Base-by-base conservation (phyloP, 2,329 filamentous ascomycete species). In the Epichloe scottii region DNA sequence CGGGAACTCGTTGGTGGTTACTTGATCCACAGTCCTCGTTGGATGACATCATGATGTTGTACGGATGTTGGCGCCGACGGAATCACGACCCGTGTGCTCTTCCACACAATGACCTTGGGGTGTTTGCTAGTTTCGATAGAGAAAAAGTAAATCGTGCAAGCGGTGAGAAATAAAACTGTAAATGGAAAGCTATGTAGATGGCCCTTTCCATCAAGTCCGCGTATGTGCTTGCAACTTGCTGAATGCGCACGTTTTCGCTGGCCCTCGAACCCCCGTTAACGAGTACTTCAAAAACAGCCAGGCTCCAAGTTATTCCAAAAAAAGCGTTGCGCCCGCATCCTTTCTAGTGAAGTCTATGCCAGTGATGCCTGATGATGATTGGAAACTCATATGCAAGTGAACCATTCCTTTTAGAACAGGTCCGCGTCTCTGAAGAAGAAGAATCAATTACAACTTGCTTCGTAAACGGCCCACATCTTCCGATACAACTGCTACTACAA, bases 401-500 rank as follows among this genome's bases (percentile, higher is more conserved):
- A 21, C 41, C 41, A 10, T 12, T 44, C 4, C 17, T 33, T 44
- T n/a, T 10, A 33, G 15, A n/a, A 7, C 30, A 35, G 35, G n/a
- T 30, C n/a, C 15, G 17, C 7, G 8, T 30, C n/a, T 30, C 15
- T 30, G 5, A 30, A 44, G 6, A 33, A 15, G 23, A 12, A 8
- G 3, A 12, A 12, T 33, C 50, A 34, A 34, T 62, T 52, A 69
- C 50, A 69, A 55, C 56, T 69, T 69, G 62, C 65, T 66, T 53
- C 59, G 64, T 30, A 55, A 43, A 30, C 48, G 54, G 3, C 54
- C 50, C 17, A 52, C 46, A 17, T 83, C 79, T 58, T 90, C 84
- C 8, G 87, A 81, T 1, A 87, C 88, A 33, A 95, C 73, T 34
- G 84, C 81, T 14, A 90, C 83, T 48, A 98, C 74, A 4, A 89